Evolutionary conservation across 345 rosid genomes (phyloP), one percentile per base, ranked within the genome.

Genomic region (Mallotus nudiflorus): DNA sequence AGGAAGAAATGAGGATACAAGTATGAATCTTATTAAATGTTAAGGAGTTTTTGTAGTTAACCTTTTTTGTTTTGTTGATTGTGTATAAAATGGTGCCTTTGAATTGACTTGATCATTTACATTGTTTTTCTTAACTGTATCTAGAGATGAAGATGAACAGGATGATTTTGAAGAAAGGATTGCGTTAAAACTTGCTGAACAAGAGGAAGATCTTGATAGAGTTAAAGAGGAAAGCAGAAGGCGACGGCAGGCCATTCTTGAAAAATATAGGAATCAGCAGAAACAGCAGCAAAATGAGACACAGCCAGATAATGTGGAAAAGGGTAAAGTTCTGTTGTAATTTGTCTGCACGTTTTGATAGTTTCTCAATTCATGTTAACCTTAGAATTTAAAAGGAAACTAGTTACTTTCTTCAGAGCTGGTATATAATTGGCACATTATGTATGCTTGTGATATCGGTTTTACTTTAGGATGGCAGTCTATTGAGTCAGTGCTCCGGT

Each of bases 221-320:
- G 84, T 96, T 42, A 95, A 82, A 87, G 96, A 89, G 81, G 95
- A 92, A 82, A 96, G 99, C 76, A 88, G 96, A 84, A 89, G 84
- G 81, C 79, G 85, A 72, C 88, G 82, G 80, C 86, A 89, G 65
- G 98, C 95, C 62, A 89, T 96, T 78, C 72, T 92, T 74, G 92
- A 85, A 75, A 91, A 91, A 72, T 73, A 88, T 78, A 91, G 74
- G 78, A 85, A 82, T 74, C 78, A 82, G 88, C 81, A 82, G 27
- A 54, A 68, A 64, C 75, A 82, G 84, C 85, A 86, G 75, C 79
- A 81, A 63, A 82, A 46, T 53, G 84, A 75, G 53, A 24, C 80
- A 64, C 73, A 54, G 16, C 29, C 73, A 29, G 80, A 66, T 28
- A 84, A 80, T 68, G 67, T 57, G 16, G 77, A 50, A 33, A 80